Evolutionary conservation across 140 eudicot genomes (phyloP).

Genomic region (Cichorium intybus): DNA sequence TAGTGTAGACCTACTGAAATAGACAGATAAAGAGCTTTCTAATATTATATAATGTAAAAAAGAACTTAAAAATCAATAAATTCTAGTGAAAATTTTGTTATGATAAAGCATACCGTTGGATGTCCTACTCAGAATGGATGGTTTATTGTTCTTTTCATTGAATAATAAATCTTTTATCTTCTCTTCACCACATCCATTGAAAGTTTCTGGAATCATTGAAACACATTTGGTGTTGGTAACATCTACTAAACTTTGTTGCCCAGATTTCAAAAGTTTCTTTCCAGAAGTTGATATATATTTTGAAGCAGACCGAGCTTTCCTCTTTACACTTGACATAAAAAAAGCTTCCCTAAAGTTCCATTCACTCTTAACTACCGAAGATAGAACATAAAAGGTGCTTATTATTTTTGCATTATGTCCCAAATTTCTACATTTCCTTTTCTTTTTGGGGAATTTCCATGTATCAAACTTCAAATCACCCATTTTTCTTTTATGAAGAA

Average conservation of each 20-base stretch:
- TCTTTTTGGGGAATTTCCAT: slow-evolving; percentile 63
- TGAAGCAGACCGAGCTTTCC: slow-evolving; percentile 40
- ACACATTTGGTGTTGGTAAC: slow-evolving; percentile 27
- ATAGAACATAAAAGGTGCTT: background rate
- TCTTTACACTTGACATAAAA: slow-evolving; percentile 30
- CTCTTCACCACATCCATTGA: slow-evolving; percentile 16
- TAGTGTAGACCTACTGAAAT: no score
- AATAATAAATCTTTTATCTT: slow-evolving; percentile 18
- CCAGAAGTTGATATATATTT: slow-evolving; percentile 14
- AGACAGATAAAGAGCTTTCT: background rate
- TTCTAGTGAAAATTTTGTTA: background rate
- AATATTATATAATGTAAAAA: background rate
- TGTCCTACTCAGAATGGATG: background rate
- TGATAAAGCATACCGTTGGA: background rate
- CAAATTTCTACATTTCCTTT: slow-evolving; percentile 39
- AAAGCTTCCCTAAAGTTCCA: slow-evolving; percentile 19
- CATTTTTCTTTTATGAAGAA: slow-evolving; percentile 30
- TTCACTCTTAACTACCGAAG: slow-evolving; percentile 11
- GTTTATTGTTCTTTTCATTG: slow-evolving; percentile 7
- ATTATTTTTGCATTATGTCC: slow-evolving; percentile 29
- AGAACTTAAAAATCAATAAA: background rate
- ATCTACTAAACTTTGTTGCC: slow-evolving; percentile 30
- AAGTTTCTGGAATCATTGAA: slow-evolving; percentile 7
- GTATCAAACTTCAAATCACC: slow-evolving; percentile 28
- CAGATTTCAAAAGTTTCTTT: no score